Conservation (phyloP, 106 monocot species). For the Dendrobium officinale region DNA sequence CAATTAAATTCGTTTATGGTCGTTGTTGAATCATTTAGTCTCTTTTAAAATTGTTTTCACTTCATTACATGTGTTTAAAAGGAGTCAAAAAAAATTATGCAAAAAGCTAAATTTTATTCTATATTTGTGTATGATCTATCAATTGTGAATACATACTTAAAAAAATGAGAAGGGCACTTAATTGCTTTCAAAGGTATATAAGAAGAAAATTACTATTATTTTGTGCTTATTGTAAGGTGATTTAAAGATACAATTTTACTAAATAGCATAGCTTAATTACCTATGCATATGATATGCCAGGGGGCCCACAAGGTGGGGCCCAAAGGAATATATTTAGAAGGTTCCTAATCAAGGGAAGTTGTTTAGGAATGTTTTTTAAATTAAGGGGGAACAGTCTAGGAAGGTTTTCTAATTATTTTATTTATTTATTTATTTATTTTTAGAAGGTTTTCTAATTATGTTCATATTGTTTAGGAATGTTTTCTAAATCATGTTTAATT, state of each 20-base stretch:
- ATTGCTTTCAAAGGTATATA: too few species aligned
- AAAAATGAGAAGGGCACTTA: background rate
- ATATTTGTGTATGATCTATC: background rate
- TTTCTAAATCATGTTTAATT: too few species aligned
- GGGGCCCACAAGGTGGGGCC: too few species aligned
- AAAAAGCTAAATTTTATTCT: background rate
- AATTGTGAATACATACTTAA: background rate
- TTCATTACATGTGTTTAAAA: background rate
- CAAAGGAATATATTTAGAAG: too few species aligned
- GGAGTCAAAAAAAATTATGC: background rate
- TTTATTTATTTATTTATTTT: too few species aligned
- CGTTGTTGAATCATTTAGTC: background rate
- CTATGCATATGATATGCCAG: too few species aligned
- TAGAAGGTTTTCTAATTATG: too few species aligned
- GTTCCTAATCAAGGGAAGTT: too few species aligned
- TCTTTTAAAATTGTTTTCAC: background rate
- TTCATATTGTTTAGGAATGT: too few species aligned
- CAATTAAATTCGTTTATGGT: background rate
- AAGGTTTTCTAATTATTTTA: too few species aligned
- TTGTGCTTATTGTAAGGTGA: background rate
- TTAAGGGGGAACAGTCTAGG: too few species aligned
- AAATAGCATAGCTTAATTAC: background rate
- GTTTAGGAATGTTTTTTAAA: too few species aligned
- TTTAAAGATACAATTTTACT: background rate
- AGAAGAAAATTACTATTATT: background rate